A percentile compares a stretch with the other conserved stretches of the same genome.
phyloP scores from a whole-genome alignment of 2,329 filamentous ascomycete species.

The Rhinocladiella mackenziei region DNA sequence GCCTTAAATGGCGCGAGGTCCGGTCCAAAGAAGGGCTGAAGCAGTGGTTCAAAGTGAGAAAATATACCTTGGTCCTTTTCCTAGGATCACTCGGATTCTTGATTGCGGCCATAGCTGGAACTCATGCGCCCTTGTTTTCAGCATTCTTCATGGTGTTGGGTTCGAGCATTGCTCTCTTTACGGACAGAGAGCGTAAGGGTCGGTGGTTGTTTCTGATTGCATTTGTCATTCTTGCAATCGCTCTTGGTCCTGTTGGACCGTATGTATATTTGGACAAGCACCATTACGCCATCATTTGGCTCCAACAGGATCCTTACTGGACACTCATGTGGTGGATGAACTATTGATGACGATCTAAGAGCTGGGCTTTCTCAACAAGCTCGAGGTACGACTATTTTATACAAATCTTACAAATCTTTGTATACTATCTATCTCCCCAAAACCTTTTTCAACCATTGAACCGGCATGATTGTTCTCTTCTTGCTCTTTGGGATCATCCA shows the following conservation, averaged over 20 bases:
- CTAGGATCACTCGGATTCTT: constrained; percentile 9
- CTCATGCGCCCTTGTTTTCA: constrained; percentile 4
- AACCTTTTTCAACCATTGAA: too few relatives aligned
- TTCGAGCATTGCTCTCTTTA: neutral
- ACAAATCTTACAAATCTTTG: too few relatives aligned
- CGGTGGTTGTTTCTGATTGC: constrained; percentile 10
- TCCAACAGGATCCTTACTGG: constrained; percentile 2
- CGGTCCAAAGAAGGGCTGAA: neutral
- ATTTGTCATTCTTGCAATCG: constrained; percentile 1
- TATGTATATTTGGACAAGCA: constrained; percentile 9
- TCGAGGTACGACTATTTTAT: too few relatives aligned
- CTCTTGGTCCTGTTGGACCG: constrained; percentile 5
- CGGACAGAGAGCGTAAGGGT: constrained; percentile 3
- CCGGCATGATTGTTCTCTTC: too few relatives aligned
- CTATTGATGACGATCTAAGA: too few relatives aligned
- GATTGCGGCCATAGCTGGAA: constrained; percentile 5
- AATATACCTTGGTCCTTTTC: constrained; percentile 2
- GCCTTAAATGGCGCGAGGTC: neutral
- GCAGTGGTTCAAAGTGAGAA: neutral
- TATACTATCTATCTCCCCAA: too few relatives aligned
- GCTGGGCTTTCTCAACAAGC: too few relatives aligned
- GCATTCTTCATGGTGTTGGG: constrained; percentile 2
- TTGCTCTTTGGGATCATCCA: too few relatives aligned
- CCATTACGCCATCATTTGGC: constrained; percentile 8
- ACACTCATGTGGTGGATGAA: constrained; percentile 3